These are phyloP conservation scores for Ustilago esculenta DNA, from an alignment of 1,284 basidiomycete genomes.

Conservation along the genomic window DNA sequence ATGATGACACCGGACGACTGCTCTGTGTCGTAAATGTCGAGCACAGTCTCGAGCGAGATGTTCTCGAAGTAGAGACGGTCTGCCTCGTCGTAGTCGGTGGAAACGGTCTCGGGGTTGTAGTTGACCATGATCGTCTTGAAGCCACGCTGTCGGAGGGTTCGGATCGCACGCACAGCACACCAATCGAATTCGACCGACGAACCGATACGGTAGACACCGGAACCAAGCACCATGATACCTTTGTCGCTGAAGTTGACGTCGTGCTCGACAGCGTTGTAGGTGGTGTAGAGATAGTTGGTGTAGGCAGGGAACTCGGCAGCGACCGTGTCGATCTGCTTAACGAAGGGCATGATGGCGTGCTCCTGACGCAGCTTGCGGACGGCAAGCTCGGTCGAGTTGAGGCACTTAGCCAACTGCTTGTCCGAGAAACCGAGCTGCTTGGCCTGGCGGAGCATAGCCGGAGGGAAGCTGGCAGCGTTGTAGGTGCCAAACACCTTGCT, in stretches of 20 bases:
- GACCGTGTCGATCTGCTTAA: slow-evolving; percentile 99
- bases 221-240: slow-evolving; percentile 96
- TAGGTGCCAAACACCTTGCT: slow-evolving; percentile 71
- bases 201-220: slow-evolving; percentile 97
- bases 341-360: slow-evolving; percentile 83
- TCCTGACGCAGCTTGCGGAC: slow-evolving; percentile 88
- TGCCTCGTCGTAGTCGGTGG: slow-evolving; percentile 98
- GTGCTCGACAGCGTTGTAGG: slow-evolving; percentile 93
- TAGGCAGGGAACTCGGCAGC: slow-evolving; percentile 98
- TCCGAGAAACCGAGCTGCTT: slow-evolving; percentile 98
- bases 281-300: slow-evolving; percentile 98
- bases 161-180: slow-evolving; percentile 97
- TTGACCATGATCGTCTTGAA: slow-evolving; percentile 98
- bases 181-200: slow-evolving; percentile 99
- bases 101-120: slow-evolving; percentile 99
- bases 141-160: slow-evolving; percentile 92
- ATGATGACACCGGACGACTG: slow-evolving; percentile 89
- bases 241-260: slow-evolving; percentile 88
- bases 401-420: slow-evolving; percentile 81
- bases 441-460: slow-evolving; percentile 78
- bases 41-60: slow-evolving; percentile 92
- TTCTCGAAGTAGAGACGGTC: slow-evolving; percentile 99
- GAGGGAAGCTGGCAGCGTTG: slow-evolving; percentile 77
- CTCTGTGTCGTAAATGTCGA: slow-evolving; percentile 96
- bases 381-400: slow-evolving; percentile 87